Evolutionary conservation across 768 basidiomycete genomes (phyloP).

Genomic region (Suillus fuscotomentosus): DNA sequence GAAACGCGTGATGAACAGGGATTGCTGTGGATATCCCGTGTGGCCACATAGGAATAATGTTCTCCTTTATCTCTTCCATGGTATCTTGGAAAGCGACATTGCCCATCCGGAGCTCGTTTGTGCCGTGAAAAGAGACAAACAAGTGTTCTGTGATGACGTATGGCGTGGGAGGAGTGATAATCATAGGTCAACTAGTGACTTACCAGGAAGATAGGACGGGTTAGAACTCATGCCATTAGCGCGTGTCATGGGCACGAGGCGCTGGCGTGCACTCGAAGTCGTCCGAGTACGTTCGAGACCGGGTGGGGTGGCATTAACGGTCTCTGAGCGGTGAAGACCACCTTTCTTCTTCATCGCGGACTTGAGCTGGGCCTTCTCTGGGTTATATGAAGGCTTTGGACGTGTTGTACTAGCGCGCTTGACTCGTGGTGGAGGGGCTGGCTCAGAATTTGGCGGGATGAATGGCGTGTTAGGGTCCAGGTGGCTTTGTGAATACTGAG

Average conservation of each 20-base stretch:
- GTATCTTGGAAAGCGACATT: slow-evolving; percentile 50
- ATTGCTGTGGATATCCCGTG: slow-evolving; percentile 50
- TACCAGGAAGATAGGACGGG: slow-evolving; percentile 33
- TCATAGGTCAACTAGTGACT: slow-evolving; percentile 8
- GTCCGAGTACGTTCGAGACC: slow-evolving; percentile 39
- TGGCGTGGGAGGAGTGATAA: slow-evolving; percentile 1
- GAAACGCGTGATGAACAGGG: slow-evolving; percentile 39
- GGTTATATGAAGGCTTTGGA: slow-evolving; percentile 13
- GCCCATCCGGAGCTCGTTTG: slow-evolving; percentile 56
- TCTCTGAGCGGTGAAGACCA: slow-evolving; percentile 20
- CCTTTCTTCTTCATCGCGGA: slow-evolving; percentile 57
- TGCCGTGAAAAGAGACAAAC: slow-evolving; percentile 66
- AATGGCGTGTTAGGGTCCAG: slow-evolving; percentile 20
- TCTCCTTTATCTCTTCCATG: slow-evolving; percentile 55
- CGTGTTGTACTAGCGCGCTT: slow-evolving; percentile 36
- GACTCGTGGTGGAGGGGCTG: slow-evolving; percentile 20
- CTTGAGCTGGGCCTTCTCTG: slow-evolving; percentile 42
- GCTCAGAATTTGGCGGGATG: slow-evolving; percentile 24
- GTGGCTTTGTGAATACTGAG: slow-evolving; percentile 26
- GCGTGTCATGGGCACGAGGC: slow-evolving; percentile 31
- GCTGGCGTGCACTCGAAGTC: slow-evolving; percentile 37
- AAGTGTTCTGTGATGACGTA: slow-evolving; percentile 55
- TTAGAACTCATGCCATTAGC: slow-evolving; percentile 32
- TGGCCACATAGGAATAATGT: slow-evolving; percentile 64
- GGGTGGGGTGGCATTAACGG: slow-evolving; percentile 21